Conservation (phyloP, 345 rosid genomes). For the Populus alba region DNA sequence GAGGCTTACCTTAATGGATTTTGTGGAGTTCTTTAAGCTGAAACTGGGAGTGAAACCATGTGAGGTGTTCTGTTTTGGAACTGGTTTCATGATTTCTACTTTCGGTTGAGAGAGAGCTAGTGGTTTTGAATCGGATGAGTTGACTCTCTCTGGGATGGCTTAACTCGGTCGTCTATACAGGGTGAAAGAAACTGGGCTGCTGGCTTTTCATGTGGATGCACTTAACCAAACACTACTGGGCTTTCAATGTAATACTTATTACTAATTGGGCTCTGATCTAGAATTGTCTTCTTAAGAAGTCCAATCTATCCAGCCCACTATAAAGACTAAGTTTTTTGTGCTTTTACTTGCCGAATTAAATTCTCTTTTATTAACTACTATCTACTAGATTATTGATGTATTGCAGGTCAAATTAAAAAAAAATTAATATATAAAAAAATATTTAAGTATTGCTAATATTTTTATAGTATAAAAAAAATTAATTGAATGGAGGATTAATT, state of each 20-base stretch:
- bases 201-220: not conserved
- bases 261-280: not conserved
- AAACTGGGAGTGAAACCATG: constrained; percentile 12
- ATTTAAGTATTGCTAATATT: no score
- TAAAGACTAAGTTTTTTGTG: not conserved
- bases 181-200: not conserved
- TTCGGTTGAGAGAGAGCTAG: not conserved
- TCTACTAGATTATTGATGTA: no score
- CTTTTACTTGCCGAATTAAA: no score
- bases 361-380: no score
- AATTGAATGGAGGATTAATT: no score
- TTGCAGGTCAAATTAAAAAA: no score
- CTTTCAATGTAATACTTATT: not conserved
- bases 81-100: not conserved
- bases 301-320: not conserved
- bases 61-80: constrained; percentile 3
- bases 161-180: not conserved
- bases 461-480: no score
- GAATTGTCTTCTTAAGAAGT: not conserved
- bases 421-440: no score
- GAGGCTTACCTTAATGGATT: constrained; percentile 24
- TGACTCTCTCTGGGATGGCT: not conserved
- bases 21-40: constrained; percentile 8
- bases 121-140: constrained; percentile 1
- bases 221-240: not conserved